Evolutionary conservation across 129 eudicot species (phyloP), one percentile per base, ranked within the genome.

Genomic region (Arctium lappa): DNA sequence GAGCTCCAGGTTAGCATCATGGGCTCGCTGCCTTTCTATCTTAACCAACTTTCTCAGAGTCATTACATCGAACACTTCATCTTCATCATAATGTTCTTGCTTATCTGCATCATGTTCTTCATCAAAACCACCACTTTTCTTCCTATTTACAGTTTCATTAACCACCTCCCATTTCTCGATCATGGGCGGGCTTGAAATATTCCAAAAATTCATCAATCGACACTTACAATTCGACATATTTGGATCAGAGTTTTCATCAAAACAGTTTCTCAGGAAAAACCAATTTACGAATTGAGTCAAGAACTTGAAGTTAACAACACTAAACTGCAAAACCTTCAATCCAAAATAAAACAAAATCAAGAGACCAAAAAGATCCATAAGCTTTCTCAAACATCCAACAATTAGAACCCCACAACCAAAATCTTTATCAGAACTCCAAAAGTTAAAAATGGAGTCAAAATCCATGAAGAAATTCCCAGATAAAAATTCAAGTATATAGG

Each of bases 31-130:
- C 82, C 93, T 88, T 86, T 93, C 95, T 3, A 79, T 82, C 86
- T 93, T 90, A 34, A 96, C 77, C 84, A 96, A 13, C 60, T 87
- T 87, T 81, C 95, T 89, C 85, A 96, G 69, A 66, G 75, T 38
- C 82, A 82, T 72, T 34, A 88, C 86, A 73, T 89, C 92, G 22
- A 81, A 82, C 56, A 86, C 91, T 60, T 80, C 76, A 80, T 90
- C 91, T 81, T 74, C 97, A 36, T 81, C 85, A 56, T 34, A 71
- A 76, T 16, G 37, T 77, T 78, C 90, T 34, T 71, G 75, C 8
- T 71, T 82, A 37, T 70, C 87, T 42, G 31, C 88, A 68, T 81
- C 90, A n/a, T 60, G 7, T 53, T 60, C 74, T 40, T 72, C 76
- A 62, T 73, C 66, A 33, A 62, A 34, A 32, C 32, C 40, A 29